Evolutionary conservation across 1,284 basidiomycete species (phyloP), one percentile per base, ranked within the genome.

Genomic region (Sporisorium graminicola): DNA sequence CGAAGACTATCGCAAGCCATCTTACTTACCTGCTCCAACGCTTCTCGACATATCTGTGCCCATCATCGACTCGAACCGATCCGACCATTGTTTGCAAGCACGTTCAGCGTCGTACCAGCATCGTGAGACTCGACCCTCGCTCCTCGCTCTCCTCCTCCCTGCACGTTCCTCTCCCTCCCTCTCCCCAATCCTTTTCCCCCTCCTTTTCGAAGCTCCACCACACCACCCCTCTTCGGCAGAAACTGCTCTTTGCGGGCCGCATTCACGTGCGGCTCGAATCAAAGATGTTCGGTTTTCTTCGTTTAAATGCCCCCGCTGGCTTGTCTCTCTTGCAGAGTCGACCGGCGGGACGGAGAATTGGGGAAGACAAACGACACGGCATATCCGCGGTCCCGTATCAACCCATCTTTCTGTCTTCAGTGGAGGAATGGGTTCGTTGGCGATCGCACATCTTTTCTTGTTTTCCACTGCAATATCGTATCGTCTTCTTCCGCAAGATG

Each of bases 351-450:
- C 29, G 20, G 63, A 72, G 69, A 72, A 72, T 72, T 72, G 69
- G 69, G 69, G 69, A 55, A 72, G 59, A 72, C 63, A 55, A 66
- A 72, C 64, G 69, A 66, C 58, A 65, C 63, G 63, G 58, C 54
- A 65, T 62, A 62, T 55, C 46, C 14, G 69, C 64, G 69, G 27
- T 72, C 63, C 69, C 69, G 69, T 72, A 72, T 72, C 69, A 72
- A 58, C 69, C 69, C 69, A 58, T 72, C 69, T 50, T 72, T 58
- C 62, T 22, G 47, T 65, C 55, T 22, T 66, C 59, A 62, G 69
- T 72, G 69, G 69, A 72, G 69, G 69, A 72, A 65, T 62, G 69
- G 69, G 69, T 66, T 72, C 69, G 69, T 72, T 72, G 69, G 69
- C 33, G 58, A 72, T 56, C 69, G 69, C 69, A 72, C 63, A 72